These are phyloP conservation scores for Dictyostelium capitatum DNA, from an alignment of 78 protist species.

Conservation along the genomic window DNA sequence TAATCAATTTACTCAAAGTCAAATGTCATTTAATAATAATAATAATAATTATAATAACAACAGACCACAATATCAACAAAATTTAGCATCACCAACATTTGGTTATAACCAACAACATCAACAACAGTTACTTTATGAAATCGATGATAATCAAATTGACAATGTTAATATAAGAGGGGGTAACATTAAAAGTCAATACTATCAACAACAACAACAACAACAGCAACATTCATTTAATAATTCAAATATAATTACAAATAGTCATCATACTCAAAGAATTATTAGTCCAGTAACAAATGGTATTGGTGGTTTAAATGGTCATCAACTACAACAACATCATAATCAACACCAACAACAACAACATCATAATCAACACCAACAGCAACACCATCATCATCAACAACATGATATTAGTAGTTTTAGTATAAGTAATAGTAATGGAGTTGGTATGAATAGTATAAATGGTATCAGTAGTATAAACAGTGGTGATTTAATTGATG, in stretches of 20 bases:
- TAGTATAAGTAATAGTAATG: not conserved
- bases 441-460: not conserved
- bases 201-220: not conserved
- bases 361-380: not conserved
- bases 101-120: not conserved
- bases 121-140: not conserved
- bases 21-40: too few species aligned
- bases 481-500: not conserved
- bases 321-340: not conserved
- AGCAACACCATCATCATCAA: not conserved
- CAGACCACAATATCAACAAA: too few species aligned
- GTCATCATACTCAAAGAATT: constrained; percentile 1
- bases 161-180: not conserved
- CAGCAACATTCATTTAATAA: not conserved
- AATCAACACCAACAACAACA: too few species aligned
- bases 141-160: constrained; percentile 14
- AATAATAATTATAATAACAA: too few species aligned
- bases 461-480: not conserved
- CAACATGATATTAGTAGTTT: not conserved
- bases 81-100: too few species aligned
- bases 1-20: too few species aligned
- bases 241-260: not conserved
- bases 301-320: not conserved
- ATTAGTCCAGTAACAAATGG: not conserved
- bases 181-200: not conserved